phyloP scores from a whole-genome alignment of 2,329 filamentous ascomycete genomes.

The Neofusicoccum laricinum region DNA sequence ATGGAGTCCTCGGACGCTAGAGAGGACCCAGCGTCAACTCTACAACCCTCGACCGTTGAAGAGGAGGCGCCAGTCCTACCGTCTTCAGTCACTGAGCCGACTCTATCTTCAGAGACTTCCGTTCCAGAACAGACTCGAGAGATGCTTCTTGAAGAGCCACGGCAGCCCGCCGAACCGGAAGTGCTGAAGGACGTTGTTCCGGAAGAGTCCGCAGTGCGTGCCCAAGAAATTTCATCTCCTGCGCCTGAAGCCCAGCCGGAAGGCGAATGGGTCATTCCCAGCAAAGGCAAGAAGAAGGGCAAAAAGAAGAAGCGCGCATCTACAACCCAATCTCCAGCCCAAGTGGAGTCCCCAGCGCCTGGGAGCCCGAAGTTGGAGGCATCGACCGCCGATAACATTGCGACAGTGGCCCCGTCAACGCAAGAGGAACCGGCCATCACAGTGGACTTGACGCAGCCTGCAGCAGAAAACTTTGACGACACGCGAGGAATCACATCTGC shows the following conservation, averaged over 20 bases:
- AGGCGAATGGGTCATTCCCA: constrained; percentile 18
- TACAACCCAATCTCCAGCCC: constrained; percentile 17
- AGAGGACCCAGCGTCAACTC: background rate
- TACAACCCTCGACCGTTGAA: background rate
- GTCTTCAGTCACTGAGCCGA: background rate
- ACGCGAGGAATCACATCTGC: background rate
- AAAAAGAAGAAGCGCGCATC: constrained; percentile 30
- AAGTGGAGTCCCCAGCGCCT: background rate
- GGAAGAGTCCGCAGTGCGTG: background rate
- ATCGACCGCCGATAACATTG: background rate
- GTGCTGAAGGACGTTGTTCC: background rate
- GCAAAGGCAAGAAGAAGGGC: constrained; percentile 31
- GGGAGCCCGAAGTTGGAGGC: background rate
- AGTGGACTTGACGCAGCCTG: background rate
- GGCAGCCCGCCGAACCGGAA: background rate
- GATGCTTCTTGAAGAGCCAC: background rate
- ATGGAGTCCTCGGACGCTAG: background rate
- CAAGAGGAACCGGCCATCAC: background rate
- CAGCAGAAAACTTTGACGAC: background rate
- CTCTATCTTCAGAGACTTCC: background rate
- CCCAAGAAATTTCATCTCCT: background rate
- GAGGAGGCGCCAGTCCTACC: background rate
- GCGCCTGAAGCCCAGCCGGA: background rate
- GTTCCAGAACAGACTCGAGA: background rate
- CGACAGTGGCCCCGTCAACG: background rate